A percentile compares a stretch with the other conserved stretches of the same genome.
Evolutionary conservation across 495 filamentous ascomycete genomes (phyloP).

Genomic region (Cryomyces minteri): DNA sequence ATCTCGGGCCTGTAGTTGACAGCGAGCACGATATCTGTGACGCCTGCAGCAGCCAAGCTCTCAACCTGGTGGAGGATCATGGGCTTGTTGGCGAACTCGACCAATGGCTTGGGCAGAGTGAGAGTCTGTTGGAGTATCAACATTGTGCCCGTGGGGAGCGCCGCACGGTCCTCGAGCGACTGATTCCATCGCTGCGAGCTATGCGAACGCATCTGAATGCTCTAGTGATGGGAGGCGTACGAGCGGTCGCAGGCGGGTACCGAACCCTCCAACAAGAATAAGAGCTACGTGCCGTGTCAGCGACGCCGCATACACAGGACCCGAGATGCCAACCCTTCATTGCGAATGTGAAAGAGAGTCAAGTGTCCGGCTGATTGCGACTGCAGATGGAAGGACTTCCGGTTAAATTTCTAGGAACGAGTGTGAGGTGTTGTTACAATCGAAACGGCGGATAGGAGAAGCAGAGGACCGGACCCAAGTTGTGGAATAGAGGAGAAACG

Average conservation of each 20-base stretch:
- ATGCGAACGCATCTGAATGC: no score
- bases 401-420: no score
- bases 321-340: constrained; percentile 10
- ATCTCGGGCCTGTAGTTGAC: constrained; percentile 98
- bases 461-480: no score
- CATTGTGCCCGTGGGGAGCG: neutral
- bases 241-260: constrained; percentile 91
- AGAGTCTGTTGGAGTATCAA: constrained; percentile 47
- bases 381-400: no score
- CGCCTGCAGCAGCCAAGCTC: constrained; percentile 81
- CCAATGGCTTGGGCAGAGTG: constrained; percentile 90
- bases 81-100: constrained; percentile 95
- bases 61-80: constrained; percentile 99
- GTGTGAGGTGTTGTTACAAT: no score
- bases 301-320: neutral
- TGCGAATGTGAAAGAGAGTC: neutral
- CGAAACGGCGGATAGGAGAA: no score
- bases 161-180: no score
- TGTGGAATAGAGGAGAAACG: no score
- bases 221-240: constrained; percentile 35
- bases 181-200: no score
- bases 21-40: constrained; percentile 93
- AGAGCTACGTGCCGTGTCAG: constrained; percentile 41
- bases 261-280: constrained; percentile 98
- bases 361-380: neutral